These are phyloP conservation scores for Penicillium simplicissimum DNA, from an alignment of 495 filamentous ascomycete species.

Conservation along the genomic window DNA sequence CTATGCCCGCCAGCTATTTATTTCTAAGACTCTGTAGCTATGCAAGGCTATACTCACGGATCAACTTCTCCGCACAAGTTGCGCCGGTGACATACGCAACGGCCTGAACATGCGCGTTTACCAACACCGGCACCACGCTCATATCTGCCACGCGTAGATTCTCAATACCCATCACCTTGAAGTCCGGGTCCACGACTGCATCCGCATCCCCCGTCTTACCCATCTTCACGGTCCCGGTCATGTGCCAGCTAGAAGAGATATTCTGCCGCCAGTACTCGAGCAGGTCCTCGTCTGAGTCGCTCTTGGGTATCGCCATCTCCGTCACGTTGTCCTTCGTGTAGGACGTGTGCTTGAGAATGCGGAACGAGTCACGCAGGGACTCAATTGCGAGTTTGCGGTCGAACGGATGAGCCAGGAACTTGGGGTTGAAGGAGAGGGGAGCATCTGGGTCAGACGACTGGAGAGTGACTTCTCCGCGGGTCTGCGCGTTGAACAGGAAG, in stretches of 20 bases:
- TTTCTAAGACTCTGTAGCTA: neutral
- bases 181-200: slow-evolving; percentile 52
- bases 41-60: slow-evolving; percentile 23
- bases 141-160: slow-evolving; percentile 60
- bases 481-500: slow-evolving; percentile 32
- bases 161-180: slow-evolving; percentile 53
- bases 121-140: slow-evolving; percentile 55
- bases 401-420: slow-evolving; percentile 54
- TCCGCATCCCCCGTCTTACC: slow-evolving; percentile 36
- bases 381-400: slow-evolving; percentile 57
- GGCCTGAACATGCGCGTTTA: slow-evolving; percentile 31
- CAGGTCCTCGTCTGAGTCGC: slow-evolving; percentile 54
- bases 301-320: slow-evolving; percentile 42
- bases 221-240: slow-evolving; percentile 60
- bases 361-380: slow-evolving; percentile 48
- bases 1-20: too few relatives aligned
- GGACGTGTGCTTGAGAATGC: slow-evolving; percentile 23
- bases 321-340: slow-evolving; percentile 30
- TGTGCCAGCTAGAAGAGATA: slow-evolving; percentile 41
- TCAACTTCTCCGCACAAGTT: slow-evolving; percentile 29
- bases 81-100: slow-evolving; percentile 29
- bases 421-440: slow-evolving; percentile 54
- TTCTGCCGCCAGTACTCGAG: slow-evolving; percentile 49
- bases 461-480: slow-evolving; percentile 52
- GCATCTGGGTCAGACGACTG: slow-evolving; percentile 52